These are phyloP conservation scores for Mycena galericulata DNA, from an alignment of 768 basidiomycete genomes.

Conservation along the genomic window DNA sequence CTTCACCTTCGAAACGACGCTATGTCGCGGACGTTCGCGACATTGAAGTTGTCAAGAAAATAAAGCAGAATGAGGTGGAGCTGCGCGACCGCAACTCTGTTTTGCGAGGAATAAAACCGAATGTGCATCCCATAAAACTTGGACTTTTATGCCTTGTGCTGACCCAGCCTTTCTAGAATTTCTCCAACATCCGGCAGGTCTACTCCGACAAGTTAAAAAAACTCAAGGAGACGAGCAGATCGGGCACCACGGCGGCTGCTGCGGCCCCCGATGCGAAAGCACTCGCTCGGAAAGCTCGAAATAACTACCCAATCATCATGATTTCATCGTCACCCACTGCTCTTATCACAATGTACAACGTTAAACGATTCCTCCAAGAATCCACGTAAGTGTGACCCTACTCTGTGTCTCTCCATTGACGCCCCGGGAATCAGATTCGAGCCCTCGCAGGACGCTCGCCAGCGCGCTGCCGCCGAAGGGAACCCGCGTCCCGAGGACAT, in stretches of 20 bases:
- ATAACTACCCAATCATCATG: conserved; percentile 94
- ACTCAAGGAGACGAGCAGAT: conserved; percentile 73
- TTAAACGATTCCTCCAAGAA: conserved; percentile 93
- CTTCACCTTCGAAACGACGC: conserved; percentile 74
- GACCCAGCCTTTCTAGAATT: conserved; percentile 76
- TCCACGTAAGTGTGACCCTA: conserved; percentile 64
- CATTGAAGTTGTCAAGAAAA: conserved; percentile 88
- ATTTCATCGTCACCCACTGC: conserved; percentile 96
- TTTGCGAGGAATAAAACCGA: conserved; percentile 84
- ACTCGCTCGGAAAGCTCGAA: conserved; percentile 80
- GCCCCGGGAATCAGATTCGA: conserved; percentile 65
- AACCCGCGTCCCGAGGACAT: conserved; percentile 85
- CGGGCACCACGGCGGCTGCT: conserved; percentile 54
- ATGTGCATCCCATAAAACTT: conserved; percentile 57
- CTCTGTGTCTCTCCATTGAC: background rate
- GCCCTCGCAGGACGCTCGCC: conserved; percentile 79
- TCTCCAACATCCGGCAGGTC: conserved; percentile 71
- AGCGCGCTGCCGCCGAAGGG: conserved; percentile 75
- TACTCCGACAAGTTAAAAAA: conserved; percentile 86
- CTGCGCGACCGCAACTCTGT: conserved; percentile 86
- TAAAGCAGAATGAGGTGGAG: conserved; percentile 81
- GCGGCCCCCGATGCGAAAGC: conserved; percentile 67
- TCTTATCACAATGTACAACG: conserved; percentile 98
- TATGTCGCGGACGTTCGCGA: conserved; percentile 86
- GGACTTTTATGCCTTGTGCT: background rate